A percentile compares a stretch with the other conserved stretches of the same genome.
Evolutionary conservation across 805 yeast genomes (phyloP).

Genomic region (Hanseniaspora thailandica): DNA sequence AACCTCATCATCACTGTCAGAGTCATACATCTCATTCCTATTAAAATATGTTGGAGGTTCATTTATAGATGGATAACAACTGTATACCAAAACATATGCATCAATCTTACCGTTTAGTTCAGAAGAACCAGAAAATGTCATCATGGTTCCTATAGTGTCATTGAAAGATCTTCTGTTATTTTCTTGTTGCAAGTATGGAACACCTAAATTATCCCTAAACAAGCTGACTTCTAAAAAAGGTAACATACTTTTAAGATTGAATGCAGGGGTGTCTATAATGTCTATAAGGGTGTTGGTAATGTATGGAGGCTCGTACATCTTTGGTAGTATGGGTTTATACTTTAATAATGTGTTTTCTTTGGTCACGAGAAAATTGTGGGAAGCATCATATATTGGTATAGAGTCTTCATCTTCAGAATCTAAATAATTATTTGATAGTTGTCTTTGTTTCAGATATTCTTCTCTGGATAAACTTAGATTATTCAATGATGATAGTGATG

Average conservation of each 20-base stretch:
- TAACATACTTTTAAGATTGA: conserved; percentile 51
- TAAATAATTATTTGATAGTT: background rate
- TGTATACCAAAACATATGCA: conserved; percentile 59
- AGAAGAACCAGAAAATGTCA: conserved; percentile 70
- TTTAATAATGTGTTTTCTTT: background rate
- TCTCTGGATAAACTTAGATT: background rate
- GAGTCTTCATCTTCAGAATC: conserved; percentile 18
- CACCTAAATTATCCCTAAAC: conserved; percentile 48
- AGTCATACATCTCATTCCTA: conserved; percentile 14
- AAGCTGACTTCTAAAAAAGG: conserved; percentile 68
- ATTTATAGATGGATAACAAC: conserved; percentile 47
- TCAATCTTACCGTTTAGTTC: conserved; percentile 66
- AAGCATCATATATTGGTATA: conserved; percentile 17
- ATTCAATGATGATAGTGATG: background rate
- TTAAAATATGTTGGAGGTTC: conserved; percentile 47
- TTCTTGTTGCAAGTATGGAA: conserved; percentile 9
- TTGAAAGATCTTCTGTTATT: conserved; percentile 2
- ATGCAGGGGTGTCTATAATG: conserved; percentile 64
- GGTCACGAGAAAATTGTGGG: conserved; percentile 6
- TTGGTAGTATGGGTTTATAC: conserved; percentile 13
- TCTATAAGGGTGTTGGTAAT: conserved; percentile 54
- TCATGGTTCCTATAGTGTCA: conserved; percentile 37
- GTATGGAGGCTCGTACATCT: conserved; percentile 36
- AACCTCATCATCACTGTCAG: conserved; percentile 11
- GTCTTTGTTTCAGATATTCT: background rate